A percentile compares a stretch with the other conserved stretches of the same genome.
Evolutionary conservation across 2,329 filamentous ascomycete genomes (phyloP).

Genomic region (Alternaria postmessia): DNA sequence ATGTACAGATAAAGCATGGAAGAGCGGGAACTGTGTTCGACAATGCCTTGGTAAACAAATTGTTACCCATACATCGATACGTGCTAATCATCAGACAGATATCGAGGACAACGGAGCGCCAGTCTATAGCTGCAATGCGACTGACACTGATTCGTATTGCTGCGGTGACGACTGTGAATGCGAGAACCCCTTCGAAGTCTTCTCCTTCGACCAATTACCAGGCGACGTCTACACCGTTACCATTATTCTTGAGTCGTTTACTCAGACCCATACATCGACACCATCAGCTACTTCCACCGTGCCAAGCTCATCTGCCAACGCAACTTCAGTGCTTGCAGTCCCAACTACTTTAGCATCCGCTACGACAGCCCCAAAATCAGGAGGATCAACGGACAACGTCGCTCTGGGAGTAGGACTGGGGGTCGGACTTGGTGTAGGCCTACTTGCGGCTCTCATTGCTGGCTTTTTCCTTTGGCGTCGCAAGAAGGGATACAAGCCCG

Average conservation of each 20-base stretch:
- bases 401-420: slow-evolving; percentile 4
- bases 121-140: slow-evolving; percentile 39
- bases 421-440: not conserved
- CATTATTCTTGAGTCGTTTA: slow-evolving; percentile 37
- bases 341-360: not conserved
- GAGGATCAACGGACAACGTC: slow-evolving; percentile 6
- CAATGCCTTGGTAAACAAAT: slow-evolving; percentile 27
- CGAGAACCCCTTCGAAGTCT: slow-evolving; percentile 28
- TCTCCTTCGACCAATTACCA: slow-evolving; percentile 23
- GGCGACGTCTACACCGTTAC: slow-evolving; percentile 36
- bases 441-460: not conserved
- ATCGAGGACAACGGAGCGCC: slow-evolving; percentile 33
- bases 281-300: not conserved
- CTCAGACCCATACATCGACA: slow-evolving; percentile 27
- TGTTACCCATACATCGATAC: not conserved
- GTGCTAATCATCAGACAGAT: slow-evolving; percentile 19
- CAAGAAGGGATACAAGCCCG: not conserved
- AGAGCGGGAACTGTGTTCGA: slow-evolving; percentile 35
- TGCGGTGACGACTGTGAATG: slow-evolving; percentile 40
- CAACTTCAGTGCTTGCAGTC: slow-evolving; percentile 3
- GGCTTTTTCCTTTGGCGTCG: slow-evolving; percentile 9
- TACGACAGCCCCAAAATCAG: not conserved
- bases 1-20: slow-evolving; percentile 38
- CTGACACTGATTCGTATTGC: slow-evolving; percentile 35
- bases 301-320: not conserved